Conservation (phyloP, 202 grass and related monocot species). For the Panicum virgatum region DNA sequence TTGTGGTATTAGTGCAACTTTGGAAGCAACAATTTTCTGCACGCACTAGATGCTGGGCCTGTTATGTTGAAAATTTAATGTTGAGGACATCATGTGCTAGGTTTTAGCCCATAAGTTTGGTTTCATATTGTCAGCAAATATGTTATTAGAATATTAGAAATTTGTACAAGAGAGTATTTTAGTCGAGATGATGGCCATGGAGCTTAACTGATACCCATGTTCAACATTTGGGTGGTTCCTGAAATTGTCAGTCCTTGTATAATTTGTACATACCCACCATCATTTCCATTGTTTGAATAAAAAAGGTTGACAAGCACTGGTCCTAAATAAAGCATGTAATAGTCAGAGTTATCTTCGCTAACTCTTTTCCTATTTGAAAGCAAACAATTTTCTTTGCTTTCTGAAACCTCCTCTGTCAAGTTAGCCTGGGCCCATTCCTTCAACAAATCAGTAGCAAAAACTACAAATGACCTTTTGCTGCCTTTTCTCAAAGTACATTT, state of each 20-base stretch:
- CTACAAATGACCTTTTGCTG: background rate
- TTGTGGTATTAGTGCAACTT: conserved; percentile 1
- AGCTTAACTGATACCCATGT: background rate
- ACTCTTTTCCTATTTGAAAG: conserved; percentile 2
- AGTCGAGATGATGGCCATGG: background rate
- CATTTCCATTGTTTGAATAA: conserved; percentile 7
- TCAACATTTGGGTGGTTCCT: background rate
- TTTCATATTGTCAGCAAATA: conserved; percentile 24
- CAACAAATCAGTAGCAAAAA: background rate
- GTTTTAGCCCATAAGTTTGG: background rate
- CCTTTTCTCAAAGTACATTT: background rate
- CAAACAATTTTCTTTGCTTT: background rate
- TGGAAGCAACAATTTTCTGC: background rate
- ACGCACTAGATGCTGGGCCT: background rate
- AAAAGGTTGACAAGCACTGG: background rate
- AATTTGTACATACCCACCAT: background rate
- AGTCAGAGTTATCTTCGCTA: background rate
- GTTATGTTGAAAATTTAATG: background rate
- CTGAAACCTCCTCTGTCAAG: background rate
- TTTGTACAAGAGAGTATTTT: background rate
- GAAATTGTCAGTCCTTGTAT: background rate
- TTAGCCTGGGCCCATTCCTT: background rate
- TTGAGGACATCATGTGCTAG: background rate
- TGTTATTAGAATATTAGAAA: conserved; percentile 20
- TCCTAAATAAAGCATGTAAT: conserved; percentile 23